Evolutionary conservation across 179 eudicot species (phyloP).

Genomic region (Silene vulgaris): DNA sequence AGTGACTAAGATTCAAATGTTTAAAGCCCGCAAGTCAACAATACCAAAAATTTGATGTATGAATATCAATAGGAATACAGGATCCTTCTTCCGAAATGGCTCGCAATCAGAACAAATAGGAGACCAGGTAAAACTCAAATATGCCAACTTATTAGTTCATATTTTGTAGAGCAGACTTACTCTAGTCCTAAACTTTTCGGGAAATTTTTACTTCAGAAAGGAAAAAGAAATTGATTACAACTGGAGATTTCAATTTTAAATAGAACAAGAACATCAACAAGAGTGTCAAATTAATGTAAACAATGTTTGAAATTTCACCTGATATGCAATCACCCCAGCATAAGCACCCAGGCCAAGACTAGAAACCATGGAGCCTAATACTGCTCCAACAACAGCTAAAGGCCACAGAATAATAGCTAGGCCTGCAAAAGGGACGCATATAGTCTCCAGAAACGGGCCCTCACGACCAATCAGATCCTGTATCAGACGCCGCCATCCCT

Average conservation of each 20-base stretch:
- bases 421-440: constrained; percentile 93
- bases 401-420: constrained; percentile 93
- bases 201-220: not conserved
- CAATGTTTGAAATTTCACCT: constrained; percentile 36
- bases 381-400: constrained; percentile 81
- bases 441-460: constrained; percentile 92
- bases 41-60: too few species aligned
- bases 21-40: not conserved
- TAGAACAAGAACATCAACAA: not conserved
- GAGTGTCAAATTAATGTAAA: not conserved
- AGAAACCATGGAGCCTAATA: constrained; percentile 66
- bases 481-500: constrained; percentile 81
- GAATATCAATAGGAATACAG: not conserved
- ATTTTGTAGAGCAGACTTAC: not conserved
- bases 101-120: not conserved
- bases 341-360: constrained; percentile 71
- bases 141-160: not conserved
- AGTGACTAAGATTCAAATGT: constrained; percentile 4
- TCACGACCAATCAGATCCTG: constrained; percentile 90
- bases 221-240: not conserved
- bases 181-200: not conserved
- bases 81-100: not conserved
- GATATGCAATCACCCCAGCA: constrained; percentile 76
- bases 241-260: constrained; percentile 3
- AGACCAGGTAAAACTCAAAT: not conserved